These are phyloP conservation scores for Amaranthus palmeri DNA, from an alignment of 148 eudicot species.

Conservation along the genomic window DNA sequence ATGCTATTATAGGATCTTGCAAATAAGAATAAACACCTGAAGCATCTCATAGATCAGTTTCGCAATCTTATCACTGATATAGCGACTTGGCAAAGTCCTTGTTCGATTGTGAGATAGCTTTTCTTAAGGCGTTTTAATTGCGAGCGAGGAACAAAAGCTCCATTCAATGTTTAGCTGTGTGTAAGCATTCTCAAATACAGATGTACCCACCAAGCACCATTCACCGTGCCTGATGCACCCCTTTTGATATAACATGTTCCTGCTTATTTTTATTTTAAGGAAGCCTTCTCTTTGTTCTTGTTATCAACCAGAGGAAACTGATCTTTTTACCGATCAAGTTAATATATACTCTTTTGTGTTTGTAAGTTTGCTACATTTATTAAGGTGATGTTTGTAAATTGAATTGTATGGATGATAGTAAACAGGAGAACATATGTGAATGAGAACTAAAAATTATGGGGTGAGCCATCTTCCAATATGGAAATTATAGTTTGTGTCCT, in stretches of 20 bases:
- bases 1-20: constrained; percentile 51
- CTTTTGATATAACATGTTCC: neutral
- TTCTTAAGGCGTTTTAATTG: neutral
- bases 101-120: constrained; percentile 35
- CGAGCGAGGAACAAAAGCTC: neutral
- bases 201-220: neutral
- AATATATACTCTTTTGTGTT: no score
- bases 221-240: no score
- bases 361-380: no score
- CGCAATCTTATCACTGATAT: constrained; percentile 66
- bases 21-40: constrained; percentile 63
- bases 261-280: neutral
- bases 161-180: neutral
- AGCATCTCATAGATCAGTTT: constrained; percentile 71
- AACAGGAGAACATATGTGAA: neutral
- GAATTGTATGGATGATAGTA: neutral
- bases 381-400: no score
- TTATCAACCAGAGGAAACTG: neutral
- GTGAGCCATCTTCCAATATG: no score
- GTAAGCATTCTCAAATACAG: neutral
- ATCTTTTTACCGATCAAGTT: neutral
- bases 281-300: neutral
- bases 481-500: no score
- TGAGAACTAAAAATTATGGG: neutral
- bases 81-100: constrained; percentile 88